Conservation (phyloP, 768 basidiomycete genomes). For the Rhizopogon vinicolor region DNA sequence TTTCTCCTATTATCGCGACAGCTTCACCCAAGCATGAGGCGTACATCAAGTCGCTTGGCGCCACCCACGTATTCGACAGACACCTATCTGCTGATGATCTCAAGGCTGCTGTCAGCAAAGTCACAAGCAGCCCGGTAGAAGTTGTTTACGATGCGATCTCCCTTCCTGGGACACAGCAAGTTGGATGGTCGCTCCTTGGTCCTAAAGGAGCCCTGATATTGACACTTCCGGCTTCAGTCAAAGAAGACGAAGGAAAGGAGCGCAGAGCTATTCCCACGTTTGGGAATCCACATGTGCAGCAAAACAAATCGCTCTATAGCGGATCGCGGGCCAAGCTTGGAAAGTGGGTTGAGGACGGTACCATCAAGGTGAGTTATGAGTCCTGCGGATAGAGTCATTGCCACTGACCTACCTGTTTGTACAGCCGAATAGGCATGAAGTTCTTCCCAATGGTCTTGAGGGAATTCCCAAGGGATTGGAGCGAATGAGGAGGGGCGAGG, state of each 20-base stretch:
- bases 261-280: slow-evolving; percentile 18
- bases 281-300: slow-evolving; percentile 17
- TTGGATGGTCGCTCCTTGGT: slow-evolving; percentile 28
- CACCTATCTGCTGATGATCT: slow-evolving; percentile 11
- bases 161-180: slow-evolving; percentile 28
- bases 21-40: slow-evolving; percentile 27
- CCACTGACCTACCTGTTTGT: background rate
- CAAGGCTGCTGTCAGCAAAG: slow-evolving; percentile 17
- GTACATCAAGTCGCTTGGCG: slow-evolving; percentile 32
- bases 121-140: slow-evolving; percentile 15
- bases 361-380: slow-evolving; percentile 16
- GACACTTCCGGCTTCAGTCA: slow-evolving; percentile 19
- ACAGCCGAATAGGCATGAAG: slow-evolving; percentile 37
- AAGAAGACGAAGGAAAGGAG: slow-evolving; percentile 16
- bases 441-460: slow-evolving; percentile 36
- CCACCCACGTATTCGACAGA: slow-evolving; percentile 36
- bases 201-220: slow-evolving; percentile 27
- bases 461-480: slow-evolving; percentile 34
- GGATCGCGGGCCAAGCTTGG: slow-evolving; percentile 15
- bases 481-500: slow-evolving; percentile 28
- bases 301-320: slow-evolving; percentile 14
- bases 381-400: background rate
- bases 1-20: slow-evolving; percentile 37
- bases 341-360: slow-evolving; percentile 21
- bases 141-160: slow-evolving; percentile 29